Conservation (phyloP, 2,329 filamentous ascomycete species). For the Teratosphaeria epicoccoides region DNA sequence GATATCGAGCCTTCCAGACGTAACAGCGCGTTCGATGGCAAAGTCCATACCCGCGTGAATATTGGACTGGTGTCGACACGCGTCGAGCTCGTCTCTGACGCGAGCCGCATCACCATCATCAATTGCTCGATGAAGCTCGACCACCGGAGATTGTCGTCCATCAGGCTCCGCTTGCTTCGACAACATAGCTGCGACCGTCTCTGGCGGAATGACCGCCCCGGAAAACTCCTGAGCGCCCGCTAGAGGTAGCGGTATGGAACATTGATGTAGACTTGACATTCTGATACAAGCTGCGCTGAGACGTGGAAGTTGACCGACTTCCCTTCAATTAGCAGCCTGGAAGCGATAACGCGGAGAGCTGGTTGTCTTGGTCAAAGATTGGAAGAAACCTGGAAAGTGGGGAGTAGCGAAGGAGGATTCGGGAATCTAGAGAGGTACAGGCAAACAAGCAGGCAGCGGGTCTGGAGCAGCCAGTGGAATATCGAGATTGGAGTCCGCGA, state of each 20-base stretch:
- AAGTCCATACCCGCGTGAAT: not conserved
- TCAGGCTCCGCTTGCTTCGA: not conserved
- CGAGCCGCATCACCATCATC: conserved; percentile 1
- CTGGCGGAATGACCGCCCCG: not conserved
- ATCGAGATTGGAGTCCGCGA: no score
- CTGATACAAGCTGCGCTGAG: no score
- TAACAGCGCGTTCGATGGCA: conserved; percentile 1
- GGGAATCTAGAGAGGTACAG: no score
- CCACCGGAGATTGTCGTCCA: not conserved
- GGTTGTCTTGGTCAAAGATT: no score
- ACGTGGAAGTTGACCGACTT: no score
- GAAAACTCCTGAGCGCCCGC: not conserved
- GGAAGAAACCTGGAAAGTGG: no score
- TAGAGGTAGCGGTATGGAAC: not conserved
- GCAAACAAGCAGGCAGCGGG: no score
- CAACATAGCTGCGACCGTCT: not conserved
- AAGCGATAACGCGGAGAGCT: no score
- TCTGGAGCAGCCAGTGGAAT: no score
- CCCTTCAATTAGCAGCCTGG: no score
- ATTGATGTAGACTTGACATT: not conserved
- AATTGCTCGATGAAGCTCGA: conserved; percentile 1
- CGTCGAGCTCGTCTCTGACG: conserved; percentile 1
- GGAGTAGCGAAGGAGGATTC: no score
- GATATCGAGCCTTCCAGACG: conserved; percentile 1
- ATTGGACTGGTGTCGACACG: not conserved